Conservation (phyloP, 768 basidiomycete species). For the Mrakia hoshinonis region DNA sequence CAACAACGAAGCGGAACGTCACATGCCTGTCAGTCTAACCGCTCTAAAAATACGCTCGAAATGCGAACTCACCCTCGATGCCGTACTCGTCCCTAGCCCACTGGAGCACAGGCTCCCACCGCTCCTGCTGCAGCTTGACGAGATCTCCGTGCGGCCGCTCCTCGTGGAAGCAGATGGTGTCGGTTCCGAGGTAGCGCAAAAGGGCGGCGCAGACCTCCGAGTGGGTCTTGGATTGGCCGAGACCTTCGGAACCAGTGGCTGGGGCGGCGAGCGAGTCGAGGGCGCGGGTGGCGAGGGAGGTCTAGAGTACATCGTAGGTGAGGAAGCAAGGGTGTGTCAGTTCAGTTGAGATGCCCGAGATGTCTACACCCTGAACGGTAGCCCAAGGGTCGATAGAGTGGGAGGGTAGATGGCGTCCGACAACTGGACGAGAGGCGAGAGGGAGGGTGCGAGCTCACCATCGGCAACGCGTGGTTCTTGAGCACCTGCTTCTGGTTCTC, state of each 20-base stretch:
- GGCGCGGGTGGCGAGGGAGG: conserved; percentile 80
- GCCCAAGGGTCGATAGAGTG: not conserved
- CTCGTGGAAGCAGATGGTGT: conserved; percentile 85
- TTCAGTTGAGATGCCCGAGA: no score
- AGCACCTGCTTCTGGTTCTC: conserved; percentile 77
- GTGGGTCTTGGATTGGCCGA: conserved; percentile 39
- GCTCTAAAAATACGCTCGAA: no score
- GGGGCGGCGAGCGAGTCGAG: conserved; percentile 49
- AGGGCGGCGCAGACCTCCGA: conserved; percentile 59
- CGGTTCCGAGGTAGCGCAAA: conserved; percentile 82
- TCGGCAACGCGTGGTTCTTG: conserved; percentile 82
- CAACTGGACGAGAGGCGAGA: not conserved
- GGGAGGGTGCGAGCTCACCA: conserved; percentile 48
- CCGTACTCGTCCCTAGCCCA: conserved; percentile 65
- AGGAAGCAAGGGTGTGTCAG: not conserved
- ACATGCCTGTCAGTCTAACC: no score
- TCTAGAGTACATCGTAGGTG: conserved; percentile 47
- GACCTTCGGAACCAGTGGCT: not conserved
- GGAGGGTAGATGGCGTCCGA: not conserved
- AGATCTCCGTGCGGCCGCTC: conserved; percentile 59
- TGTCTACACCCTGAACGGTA: no score
- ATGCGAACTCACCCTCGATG: conserved; percentile 45
- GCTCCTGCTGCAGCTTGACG: conserved; percentile 63
- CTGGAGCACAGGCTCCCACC: conserved; percentile 80
- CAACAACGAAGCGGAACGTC: not conserved